phyloP scores from a whole-genome alignment of 306 rosid genomes.

The Arachis hypogaea region DNA sequence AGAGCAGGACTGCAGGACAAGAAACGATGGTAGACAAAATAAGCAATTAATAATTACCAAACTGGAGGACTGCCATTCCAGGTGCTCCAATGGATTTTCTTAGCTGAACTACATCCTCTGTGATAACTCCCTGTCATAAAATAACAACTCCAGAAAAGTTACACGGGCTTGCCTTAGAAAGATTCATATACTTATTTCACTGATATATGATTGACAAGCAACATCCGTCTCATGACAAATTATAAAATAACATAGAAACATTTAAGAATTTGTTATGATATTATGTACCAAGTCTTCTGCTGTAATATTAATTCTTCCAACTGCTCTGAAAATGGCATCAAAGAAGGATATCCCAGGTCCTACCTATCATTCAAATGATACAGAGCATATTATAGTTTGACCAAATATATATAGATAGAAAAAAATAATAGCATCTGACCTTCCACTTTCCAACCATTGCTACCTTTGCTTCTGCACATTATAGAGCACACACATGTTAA shows the following conservation, averaged over 20 bases:
- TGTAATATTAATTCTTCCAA: slow-evolving; percentile 75
- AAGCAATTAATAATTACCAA: slow-evolving; percentile 58
- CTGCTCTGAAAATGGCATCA: slow-evolving; percentile 70
- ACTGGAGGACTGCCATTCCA: slow-evolving; percentile 99
- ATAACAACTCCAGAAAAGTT: slow-evolving; percentile 22
- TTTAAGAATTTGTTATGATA: slow-evolving; percentile 15
- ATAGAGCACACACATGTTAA: slow-evolving; percentile 45
- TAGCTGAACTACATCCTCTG: slow-evolving; percentile 87
- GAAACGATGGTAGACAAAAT: slow-evolving; percentile 29
- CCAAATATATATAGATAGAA: slow-evolving; percentile 30
- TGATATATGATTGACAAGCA: slow-evolving; percentile 23
- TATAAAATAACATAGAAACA: slow-evolving; percentile 8
- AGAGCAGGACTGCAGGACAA: slow-evolving; percentile 14
- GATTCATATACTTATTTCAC: neutral
- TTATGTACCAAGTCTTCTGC: slow-evolving; percentile 93
- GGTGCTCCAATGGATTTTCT: slow-evolving; percentile 91
- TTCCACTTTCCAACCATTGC: slow-evolving; percentile 95
- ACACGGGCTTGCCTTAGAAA: neutral
- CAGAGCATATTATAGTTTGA: slow-evolving; percentile 39
- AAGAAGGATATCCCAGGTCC: slow-evolving; percentile 91
- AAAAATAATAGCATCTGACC: slow-evolving; percentile 54
- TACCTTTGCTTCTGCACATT: slow-evolving; percentile 77
- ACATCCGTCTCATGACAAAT: neutral
- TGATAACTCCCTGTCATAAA: slow-evolving; percentile 84
- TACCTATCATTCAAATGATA: slow-evolving; percentile 61